A percentile compares a stretch with the other conserved stretches of the same genome.
These are phyloP conservation scores for Populus hybrid DNA, from an alignment of 441 rosid genomes.

Conservation along the genomic window DNA sequence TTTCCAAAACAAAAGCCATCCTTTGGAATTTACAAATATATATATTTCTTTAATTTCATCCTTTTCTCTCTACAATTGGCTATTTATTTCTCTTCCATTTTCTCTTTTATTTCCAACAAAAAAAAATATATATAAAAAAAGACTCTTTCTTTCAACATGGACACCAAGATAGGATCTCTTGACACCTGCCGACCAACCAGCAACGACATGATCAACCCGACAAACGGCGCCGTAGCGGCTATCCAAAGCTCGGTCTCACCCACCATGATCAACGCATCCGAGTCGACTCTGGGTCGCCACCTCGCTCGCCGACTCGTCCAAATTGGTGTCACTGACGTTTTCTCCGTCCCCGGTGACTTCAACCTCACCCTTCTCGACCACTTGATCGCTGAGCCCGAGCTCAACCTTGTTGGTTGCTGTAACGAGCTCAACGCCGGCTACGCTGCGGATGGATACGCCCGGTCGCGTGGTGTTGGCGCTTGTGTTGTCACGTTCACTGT, in stretches of 20 bases:
- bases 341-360: constrained; percentile 69
- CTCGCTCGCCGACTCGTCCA: constrained; percentile 71
- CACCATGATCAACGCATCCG: constrained; percentile 26
- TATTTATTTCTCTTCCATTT: neutral
- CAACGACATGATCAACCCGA: constrained; percentile 35
- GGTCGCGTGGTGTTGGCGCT: constrained; percentile 65
- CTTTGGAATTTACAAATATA: neutral
- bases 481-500: constrained; percentile 68
- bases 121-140: too few species aligned
- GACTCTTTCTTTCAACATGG: constrained; percentile 26
- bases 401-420: constrained; percentile 69
- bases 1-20: neutral
- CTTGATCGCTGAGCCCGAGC: constrained; percentile 67
- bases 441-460: constrained; percentile 68
- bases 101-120: neutral
- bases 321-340: constrained; percentile 59
- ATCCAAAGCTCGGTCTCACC: constrained; percentile 32
- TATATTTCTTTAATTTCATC: too few species aligned
- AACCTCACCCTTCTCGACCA: constrained; percentile 37
- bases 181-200: constrained; percentile 40
- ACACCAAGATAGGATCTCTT: constrained; percentile 52
- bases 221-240: constrained; percentile 35
- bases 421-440: constrained; percentile 81
- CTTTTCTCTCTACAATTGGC: neutral
- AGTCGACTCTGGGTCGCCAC: constrained; percentile 69